These are phyloP conservation scores for Selaginella tamariscina DNA, from an alignment of 75 land plant genomes.

Conservation along the genomic window DNA sequence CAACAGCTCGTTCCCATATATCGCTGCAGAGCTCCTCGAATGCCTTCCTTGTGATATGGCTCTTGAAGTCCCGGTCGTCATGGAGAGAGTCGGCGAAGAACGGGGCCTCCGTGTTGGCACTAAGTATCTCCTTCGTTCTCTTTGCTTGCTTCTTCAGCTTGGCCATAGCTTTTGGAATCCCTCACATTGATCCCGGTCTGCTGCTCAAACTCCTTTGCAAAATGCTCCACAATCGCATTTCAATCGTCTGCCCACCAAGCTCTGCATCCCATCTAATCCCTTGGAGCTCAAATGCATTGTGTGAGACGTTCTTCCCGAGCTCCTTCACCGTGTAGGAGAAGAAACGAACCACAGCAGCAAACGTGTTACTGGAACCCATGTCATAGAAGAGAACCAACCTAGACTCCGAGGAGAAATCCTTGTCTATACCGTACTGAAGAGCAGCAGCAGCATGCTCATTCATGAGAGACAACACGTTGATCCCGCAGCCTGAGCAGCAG, in stretches of 20 bases:
- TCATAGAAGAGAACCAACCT: constrained; percentile 79
- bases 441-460: constrained; percentile 95
- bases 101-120: constrained; percentile 81
- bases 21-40: constrained; percentile 93
- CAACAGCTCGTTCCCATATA: constrained; percentile 66
- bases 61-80: constrained; percentile 90
- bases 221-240: constrained; percentile 66
- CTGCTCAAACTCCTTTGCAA: constrained; percentile 84
- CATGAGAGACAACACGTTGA: constrained; percentile 64
- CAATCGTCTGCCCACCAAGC: constrained; percentile 89
- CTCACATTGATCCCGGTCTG: constrained; percentile 71
- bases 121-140: constrained; percentile 87
- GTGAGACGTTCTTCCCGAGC: constrained; percentile 62
- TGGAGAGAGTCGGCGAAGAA: constrained; percentile 82
- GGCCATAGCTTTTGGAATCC: constrained; percentile 85
- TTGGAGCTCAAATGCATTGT: constrained; percentile 84
- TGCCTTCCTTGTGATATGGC: constrained; percentile 65
- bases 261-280: constrained; percentile 77
- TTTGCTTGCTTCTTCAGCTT: constrained; percentile 97
- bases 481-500: constrained; percentile 71
- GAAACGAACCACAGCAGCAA: constrained; percentile 77
- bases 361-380: constrained; percentile 79
- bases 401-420: constrained; percentile 73
- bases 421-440: constrained; percentile 91
- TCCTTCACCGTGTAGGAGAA: constrained; percentile 72